phyloP scores from a whole-genome alignment of 306 rosid genomes.

The Cotoneaster glaucophyllus region DNA sequence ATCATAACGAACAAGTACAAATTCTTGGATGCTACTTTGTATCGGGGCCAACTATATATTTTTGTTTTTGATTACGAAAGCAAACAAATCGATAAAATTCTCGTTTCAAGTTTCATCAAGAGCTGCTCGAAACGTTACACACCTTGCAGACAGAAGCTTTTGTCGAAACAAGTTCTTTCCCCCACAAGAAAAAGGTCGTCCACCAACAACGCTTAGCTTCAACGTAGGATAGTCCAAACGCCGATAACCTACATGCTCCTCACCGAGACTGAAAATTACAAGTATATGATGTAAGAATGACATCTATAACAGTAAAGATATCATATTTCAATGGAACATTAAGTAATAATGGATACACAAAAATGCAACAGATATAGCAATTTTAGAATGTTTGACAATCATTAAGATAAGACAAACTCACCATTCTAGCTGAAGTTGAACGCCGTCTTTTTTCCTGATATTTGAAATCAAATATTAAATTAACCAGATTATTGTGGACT shows the following conservation, averaged over 20 bases:
- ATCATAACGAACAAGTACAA: not conserved
- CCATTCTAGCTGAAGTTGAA: slow-evolving; percentile 94
- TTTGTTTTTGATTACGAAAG: not conserved
- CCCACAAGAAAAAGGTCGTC: slow-evolving; percentile 83
- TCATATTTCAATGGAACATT: not conserved
- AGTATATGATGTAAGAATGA: slow-evolving; percentile 10
- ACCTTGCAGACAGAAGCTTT: slow-evolving; percentile 80
- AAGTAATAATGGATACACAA: too few relatives aligned
- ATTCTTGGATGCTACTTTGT: not conserved
- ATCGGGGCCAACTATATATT: too few relatives aligned
- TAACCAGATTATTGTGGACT: slow-evolving; percentile 12
- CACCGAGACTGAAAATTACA: slow-evolving; percentile 63
- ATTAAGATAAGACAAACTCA: slow-evolving; percentile 42
- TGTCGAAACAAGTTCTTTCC: slow-evolving; percentile 51
- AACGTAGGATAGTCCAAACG: slow-evolving; percentile 59
- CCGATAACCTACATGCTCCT: slow-evolving; percentile 68
- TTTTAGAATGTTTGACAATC: slow-evolving; percentile 19
- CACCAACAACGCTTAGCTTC: slow-evolving; percentile 81
- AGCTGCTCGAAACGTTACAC: slow-evolving; percentile 5
- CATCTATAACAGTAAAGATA: not conserved
- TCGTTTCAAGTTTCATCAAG: not conserved
- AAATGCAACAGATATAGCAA: not conserved
- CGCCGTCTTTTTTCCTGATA: slow-evolving; percentile 72
- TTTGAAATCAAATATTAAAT: slow-evolving; percentile 31
- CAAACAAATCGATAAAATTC: not conserved